Conservation (phyloP, 768 basidiomycete genomes). For the Suillus sp. region DNA sequence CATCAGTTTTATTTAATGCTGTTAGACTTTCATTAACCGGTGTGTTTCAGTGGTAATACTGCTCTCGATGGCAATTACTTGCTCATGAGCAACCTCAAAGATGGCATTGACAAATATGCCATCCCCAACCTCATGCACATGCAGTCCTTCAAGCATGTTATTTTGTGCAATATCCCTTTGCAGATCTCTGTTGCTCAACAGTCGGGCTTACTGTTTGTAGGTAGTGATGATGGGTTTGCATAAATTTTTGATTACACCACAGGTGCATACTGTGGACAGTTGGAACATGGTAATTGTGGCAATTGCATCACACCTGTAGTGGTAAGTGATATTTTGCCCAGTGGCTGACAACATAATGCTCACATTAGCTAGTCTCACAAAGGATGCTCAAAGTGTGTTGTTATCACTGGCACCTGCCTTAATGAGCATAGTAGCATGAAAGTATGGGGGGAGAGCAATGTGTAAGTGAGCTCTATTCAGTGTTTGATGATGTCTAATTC, state of each 20-base stretch:
- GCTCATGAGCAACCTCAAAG: constrained; percentile 11
- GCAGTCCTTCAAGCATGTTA: constrained; percentile 8
- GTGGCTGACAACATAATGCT: too few species aligned
- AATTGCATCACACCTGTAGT: background rate
- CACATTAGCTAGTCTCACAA: too few species aligned
- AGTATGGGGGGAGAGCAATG: too few species aligned
- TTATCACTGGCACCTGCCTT: too few species aligned
- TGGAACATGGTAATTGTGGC: background rate
- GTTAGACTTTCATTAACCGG: background rate
- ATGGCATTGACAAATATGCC: constrained; percentile 14
- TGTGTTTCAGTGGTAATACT: constrained; percentile 8
- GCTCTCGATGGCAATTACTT: constrained; percentile 13
- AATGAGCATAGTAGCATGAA: too few species aligned
- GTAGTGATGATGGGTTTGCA: constrained; percentile 11
- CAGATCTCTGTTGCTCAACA: constrained; percentile 10
- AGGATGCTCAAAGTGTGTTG: too few species aligned
- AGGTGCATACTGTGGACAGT: constrained; percentile 1
- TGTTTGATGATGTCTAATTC: too few species aligned
- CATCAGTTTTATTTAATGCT: background rate
- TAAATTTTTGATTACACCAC: too few species aligned
- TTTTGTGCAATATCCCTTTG: constrained; percentile 12
- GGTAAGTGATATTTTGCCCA: background rate
- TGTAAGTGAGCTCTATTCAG: too few species aligned
- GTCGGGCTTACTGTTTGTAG: constrained; percentile 1
- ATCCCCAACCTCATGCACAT: background rate